A percentile compares a stretch with the other conserved stretches of the same genome.
Evolutionary conservation across 768 basidiomycete genomes (phyloP).

Genomic region (Cystobasidium onofrii): DNA sequence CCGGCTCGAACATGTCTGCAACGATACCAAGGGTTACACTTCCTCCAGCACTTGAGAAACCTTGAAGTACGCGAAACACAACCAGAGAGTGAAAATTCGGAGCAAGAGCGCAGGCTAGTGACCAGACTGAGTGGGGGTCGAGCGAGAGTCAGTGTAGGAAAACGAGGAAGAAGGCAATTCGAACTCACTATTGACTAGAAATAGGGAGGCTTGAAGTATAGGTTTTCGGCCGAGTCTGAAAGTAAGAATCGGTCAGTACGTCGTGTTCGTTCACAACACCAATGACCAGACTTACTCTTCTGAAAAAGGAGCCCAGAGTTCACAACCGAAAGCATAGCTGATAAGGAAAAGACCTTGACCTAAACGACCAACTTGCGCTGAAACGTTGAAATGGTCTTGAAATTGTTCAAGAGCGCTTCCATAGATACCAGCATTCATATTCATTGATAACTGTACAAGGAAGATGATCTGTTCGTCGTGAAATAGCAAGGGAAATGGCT

Average conservation of each 20-base stretch:
- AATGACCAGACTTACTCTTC: conserved; percentile 4
- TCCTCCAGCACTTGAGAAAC: conserved; percentile 44
- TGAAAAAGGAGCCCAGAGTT: conserved; percentile 29
- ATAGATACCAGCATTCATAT: conserved; percentile 41
- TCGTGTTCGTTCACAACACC: conserved; percentile 30
- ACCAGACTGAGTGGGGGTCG: conserved; percentile 37
- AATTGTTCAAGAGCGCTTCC: conserved; percentile 41
- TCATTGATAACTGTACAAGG: conserved; percentile 41
- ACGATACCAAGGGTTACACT: conserved; percentile 38
- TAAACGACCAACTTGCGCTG: conserved; percentile 41
- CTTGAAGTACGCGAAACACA: conserved; percentile 42
- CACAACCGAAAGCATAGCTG: conserved; percentile 43
- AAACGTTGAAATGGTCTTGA: conserved; percentile 40
- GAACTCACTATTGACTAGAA: conserved; percentile 42
- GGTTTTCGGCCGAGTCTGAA: conserved; percentile 43
- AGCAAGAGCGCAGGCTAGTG: conserved; percentile 42
- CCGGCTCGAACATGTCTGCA: conserved; percentile 42
- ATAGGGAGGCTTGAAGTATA: conserved; percentile 41
- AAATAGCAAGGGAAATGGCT: no score
- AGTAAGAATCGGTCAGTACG: no score
- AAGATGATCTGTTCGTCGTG: conserved; percentile 42
- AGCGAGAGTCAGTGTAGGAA: neutral
- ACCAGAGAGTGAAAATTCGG: conserved; percentile 42
- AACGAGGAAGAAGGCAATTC: no score
- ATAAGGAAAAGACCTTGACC: conserved; percentile 43